Percentiles rank a stretch among this genome's conserved stretches.
phyloP scores from a whole-genome alignment of 495 filamentous ascomycete genomes.

The Stereocaulon alpinum region DNA sequence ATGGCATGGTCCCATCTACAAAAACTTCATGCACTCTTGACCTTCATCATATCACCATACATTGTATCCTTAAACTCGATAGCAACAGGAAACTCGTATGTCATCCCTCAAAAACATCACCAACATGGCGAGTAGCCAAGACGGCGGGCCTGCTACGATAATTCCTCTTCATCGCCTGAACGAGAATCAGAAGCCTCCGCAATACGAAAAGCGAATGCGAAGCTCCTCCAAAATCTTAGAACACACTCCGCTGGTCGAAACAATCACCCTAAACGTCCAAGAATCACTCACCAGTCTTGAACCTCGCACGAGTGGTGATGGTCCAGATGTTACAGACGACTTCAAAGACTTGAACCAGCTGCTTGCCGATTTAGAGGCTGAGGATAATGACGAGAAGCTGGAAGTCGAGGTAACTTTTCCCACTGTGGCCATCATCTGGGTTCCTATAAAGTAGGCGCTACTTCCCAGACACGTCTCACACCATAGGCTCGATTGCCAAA shows the following conservation, averaged over 20 bases:
- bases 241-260: neutral
- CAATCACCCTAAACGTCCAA: neutral
- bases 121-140: neutral
- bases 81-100: neutral
- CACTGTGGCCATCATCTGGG: too few relatives aligned
- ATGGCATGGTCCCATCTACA: neutral
- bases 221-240: neutral
- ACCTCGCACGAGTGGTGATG: neutral
- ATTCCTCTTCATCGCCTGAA: neutral
- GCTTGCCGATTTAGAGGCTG: constrained; percentile 71
- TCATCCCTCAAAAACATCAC: neutral
- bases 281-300: neutral
- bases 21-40: neutral
- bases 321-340: constrained; percentile 33
- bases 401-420: constrained; percentile 29
- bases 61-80: neutral
- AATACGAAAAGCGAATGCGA: neutral
- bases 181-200: neutral
- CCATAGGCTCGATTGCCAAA: too few relatives aligned
- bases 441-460: too few relatives aligned
- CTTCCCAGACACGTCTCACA: too few relatives aligned
- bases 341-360: constrained; percentile 70
- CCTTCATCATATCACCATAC: neutral
- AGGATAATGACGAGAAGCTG: constrained; percentile 52
- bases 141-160: neutral